Conservation (phyloP, 345 rosid species). For the Pistacia vera region DNA sequence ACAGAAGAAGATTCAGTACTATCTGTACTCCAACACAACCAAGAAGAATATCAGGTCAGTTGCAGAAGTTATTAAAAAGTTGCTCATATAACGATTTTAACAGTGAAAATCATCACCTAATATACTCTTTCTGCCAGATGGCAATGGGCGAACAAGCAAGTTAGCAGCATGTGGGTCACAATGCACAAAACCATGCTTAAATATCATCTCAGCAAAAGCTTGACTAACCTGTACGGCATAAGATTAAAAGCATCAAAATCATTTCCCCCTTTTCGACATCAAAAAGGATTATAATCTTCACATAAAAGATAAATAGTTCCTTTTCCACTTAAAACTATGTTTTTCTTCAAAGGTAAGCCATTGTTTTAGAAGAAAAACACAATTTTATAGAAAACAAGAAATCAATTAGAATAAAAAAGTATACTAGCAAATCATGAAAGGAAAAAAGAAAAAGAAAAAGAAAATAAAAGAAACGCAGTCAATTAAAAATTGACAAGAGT, state of each 20-base stretch:
- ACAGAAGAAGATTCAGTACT: not conserved
- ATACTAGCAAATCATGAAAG: too few relatives aligned
- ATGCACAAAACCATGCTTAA: slow-evolving; percentile 95
- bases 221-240: slow-evolving; percentile 67
- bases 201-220: slow-evolving; percentile 95
- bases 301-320: not conserved
- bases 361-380: too few relatives aligned
- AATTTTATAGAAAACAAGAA: too few relatives aligned
- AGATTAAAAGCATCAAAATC: slow-evolving; percentile 2
- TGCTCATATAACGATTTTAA: slow-evolving; percentile 18
- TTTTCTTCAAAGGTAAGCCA: too few relatives aligned
- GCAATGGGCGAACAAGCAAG: slow-evolving; percentile 79
- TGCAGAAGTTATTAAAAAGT: slow-evolving; percentile 1
- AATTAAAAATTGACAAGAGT: not conserved
- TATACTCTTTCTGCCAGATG: slow-evolving; percentile 56
- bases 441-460: too few relatives aligned
- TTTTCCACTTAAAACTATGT: not conserved
- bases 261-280: not conserved
- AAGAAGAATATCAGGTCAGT: slow-evolving; percentile 2
- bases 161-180: slow-evolving; percentile 99
- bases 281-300: not conserved
- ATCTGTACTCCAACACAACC: not conserved
- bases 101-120: slow-evolving; percentile 46
- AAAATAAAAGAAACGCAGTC: too few relatives aligned
- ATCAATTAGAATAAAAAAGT: not conserved